Evolutionary conservation across 345 rosid species (phyloP).

Genomic region (Pugionium cornutum): DNA sequence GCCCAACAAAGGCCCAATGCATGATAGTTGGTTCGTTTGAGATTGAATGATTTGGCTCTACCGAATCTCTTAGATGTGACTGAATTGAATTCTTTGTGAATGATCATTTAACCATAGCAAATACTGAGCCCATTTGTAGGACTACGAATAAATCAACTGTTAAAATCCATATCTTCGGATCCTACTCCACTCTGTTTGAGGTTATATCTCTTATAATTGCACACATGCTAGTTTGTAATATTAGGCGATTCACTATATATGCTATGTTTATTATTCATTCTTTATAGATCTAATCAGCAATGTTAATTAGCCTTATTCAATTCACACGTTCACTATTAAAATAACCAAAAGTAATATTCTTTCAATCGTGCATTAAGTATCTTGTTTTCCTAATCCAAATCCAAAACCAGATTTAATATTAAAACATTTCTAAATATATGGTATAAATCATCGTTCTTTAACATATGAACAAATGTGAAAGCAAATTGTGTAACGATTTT

Average conservation of each 20-base stretch:
- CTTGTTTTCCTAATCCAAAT: neutral
- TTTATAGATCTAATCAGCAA: conserved; percentile 7
- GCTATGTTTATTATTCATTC: conserved; percentile 28
- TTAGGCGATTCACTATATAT: conserved; percentile 14
- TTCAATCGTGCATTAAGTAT: neutral
- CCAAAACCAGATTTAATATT: neutral
- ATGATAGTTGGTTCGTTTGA: neutral
- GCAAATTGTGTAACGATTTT: neutral
- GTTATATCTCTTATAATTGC: conserved; percentile 23
- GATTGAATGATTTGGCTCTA: neutral
- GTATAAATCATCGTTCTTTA: conserved; percentile 4
- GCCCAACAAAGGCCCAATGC: too few species aligned
- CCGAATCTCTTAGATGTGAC: conserved; percentile 5
- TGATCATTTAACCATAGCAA: conserved; percentile 5
- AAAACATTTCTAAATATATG: neutral
- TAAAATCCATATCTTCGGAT: neutral
- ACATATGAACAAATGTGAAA: neutral
- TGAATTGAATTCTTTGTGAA: neutral
- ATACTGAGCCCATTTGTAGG: neutral
- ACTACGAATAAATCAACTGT: neutral
- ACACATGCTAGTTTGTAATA: conserved; percentile 30
- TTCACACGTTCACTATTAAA: neutral
- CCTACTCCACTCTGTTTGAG: conserved; percentile 32
- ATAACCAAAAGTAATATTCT: neutral
- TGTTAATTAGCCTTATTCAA: neutral